Percentiles rank a stretch among this genome's conserved stretches.
Evolutionary conservation across 140 eudicot genomes (phyloP).

Genomic region (Stevia rebaudiana): DNA sequence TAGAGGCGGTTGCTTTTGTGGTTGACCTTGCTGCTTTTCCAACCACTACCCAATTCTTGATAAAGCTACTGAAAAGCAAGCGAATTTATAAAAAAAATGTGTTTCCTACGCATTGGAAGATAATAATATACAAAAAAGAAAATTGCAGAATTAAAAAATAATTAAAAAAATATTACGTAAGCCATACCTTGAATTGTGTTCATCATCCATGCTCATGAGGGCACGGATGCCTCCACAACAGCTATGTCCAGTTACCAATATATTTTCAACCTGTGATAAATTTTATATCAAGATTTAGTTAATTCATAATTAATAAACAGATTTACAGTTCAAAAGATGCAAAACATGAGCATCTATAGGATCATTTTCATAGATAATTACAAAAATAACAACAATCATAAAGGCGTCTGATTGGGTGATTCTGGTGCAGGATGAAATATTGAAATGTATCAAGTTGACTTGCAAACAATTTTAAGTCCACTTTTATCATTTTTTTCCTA

Average conservation of each 20-base stretch:
- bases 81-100: not conserved
- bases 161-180: not conserved
- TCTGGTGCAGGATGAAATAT: not conserved
- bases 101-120: not conserved
- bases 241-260: constrained; percentile 83
- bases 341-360: constrained; percentile 1
- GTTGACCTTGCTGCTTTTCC: constrained; percentile 65
- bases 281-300: not conserved
- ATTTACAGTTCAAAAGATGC: constrained; percentile 2
- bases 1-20: constrained; percentile 65
- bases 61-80: constrained; percentile 66
- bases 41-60: constrained; percentile 65
- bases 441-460: not conserved
- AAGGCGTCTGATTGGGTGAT: not conserved
- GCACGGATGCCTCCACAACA: constrained; percentile 93
- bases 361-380: not conserved
- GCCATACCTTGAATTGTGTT: constrained; percentile 55
- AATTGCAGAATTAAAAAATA: not conserved
- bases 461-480: not conserved
- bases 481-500: too few relatives aligned
- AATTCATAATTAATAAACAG: not conserved
- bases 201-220: constrained; percentile 77
- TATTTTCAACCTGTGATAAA: constrained; percentile 65
- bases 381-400: not conserved
- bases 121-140: not conserved